Evolutionary conservation across 2,329 filamentous ascomycete genomes (phyloP).

Genomic region (Aspergillus brunneoviolaceus): DNA sequence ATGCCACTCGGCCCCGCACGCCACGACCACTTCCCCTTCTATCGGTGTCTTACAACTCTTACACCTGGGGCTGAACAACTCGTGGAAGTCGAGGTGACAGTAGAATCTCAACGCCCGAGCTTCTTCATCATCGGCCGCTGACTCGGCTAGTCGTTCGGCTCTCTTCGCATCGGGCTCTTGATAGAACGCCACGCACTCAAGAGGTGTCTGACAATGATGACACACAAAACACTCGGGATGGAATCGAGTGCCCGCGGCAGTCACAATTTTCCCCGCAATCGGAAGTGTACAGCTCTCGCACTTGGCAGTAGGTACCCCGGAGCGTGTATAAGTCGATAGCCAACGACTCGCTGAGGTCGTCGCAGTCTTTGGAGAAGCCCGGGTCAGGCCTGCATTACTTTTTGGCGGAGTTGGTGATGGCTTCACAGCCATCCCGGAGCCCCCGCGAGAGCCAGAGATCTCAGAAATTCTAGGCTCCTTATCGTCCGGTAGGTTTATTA

Average conservation of each 20-base stretch:
- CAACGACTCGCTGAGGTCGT: slow-evolving; percentile 39
- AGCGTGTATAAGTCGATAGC: slow-evolving; percentile 46
- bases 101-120: slow-evolving; percentile 75
- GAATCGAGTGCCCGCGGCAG: slow-evolving; percentile 77
- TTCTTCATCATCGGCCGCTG: slow-evolving; percentile 61
- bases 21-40: slow-evolving; percentile 89
- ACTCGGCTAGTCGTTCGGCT: slow-evolving; percentile 66
- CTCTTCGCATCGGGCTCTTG: slow-evolving; percentile 78
- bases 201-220: slow-evolving; percentile 78
- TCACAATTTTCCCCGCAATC: slow-evolving; percentile 88
- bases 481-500: slow-evolving; percentile 54
- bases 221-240: slow-evolving; percentile 93
- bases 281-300: slow-evolving; percentile 82
- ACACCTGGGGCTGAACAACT: slow-evolving; percentile 87
- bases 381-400: slow-evolving; percentile 21
- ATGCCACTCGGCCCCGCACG: slow-evolving; percentile 94
- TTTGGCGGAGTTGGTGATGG: slow-evolving; percentile 20
- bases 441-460: slow-evolving; percentile 23
- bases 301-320: slow-evolving; percentile 61
- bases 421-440: slow-evolving; percentile 12
- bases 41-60: slow-evolving; percentile 97
- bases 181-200: slow-evolving; percentile 95
- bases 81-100: slow-evolving; percentile 98
- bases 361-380: slow-evolving; percentile 35
- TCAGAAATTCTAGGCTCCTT: slow-evolving; percentile 41